A percentile compares a stretch with the other conserved stretches of the same genome.
Conservation (phyloP, 1,139 yeast genomes). For the Candida smagusa region DNA sequence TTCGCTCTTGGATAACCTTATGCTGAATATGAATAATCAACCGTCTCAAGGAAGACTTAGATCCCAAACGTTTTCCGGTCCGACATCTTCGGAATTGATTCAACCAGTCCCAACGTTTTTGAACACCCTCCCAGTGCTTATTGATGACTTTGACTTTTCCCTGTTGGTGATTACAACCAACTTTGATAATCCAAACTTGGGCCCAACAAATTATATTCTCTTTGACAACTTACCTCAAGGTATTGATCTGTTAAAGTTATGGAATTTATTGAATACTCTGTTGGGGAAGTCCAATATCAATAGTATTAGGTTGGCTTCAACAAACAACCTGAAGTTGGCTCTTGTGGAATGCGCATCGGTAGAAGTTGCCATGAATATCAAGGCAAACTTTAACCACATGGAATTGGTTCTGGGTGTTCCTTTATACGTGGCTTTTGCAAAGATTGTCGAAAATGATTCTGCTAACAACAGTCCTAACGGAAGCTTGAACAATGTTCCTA, state of each 20-base stretch:
- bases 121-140: constrained; percentile 13
- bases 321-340: constrained; percentile 48
- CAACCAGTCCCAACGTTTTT: constrained; percentile 1
- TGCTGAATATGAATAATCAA: constrained; percentile 13
- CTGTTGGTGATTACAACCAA: constrained; percentile 49
- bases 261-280: constrained; percentile 30
- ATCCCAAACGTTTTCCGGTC: constrained; percentile 44
- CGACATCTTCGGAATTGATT: constrained; percentile 23
- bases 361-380: constrained; percentile 76
- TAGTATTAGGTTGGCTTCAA: constrained; percentile 52
- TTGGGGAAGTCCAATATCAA: constrained; percentile 17
- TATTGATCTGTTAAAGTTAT: constrained; percentile 35
- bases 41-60: constrained; percentile 25
- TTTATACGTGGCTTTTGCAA: constrained; percentile 67
- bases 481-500: constrained; percentile 2
- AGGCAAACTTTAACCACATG: constrained; percentile 72
- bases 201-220: constrained; percentile 75
- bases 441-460: constrained; percentile 33
- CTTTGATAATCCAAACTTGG: constrained; percentile 63
- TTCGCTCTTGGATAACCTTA: constrained; percentile 30
- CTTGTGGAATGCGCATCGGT: constrained; percentile 69
- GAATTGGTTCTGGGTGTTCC: constrained; percentile 75
- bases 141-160: constrained; percentile 55
- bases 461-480: constrained; percentile 8
- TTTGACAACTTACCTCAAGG: constrained; percentile 70